Evolutionary conservation across 345 rosid genomes (phyloP).

Genomic region (Lumnitzera littorea): DNA sequence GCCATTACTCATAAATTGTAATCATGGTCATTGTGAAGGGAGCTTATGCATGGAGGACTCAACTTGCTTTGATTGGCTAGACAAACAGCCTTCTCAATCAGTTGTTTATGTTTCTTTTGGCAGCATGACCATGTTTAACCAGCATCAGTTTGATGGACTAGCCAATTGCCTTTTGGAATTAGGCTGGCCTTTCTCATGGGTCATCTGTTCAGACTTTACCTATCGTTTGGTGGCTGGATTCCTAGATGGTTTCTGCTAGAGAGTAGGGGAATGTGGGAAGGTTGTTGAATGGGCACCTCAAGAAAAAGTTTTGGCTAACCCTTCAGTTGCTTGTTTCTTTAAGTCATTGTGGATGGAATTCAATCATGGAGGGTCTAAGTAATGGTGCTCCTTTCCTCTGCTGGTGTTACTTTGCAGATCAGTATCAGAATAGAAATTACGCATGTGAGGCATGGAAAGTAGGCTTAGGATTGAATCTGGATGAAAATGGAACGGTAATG

Average conservation of each 20-base stretch:
- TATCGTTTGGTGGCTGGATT: neutral
- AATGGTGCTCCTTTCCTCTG: constrained; percentile 31
- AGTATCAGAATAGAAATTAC: constrained; percentile 21
- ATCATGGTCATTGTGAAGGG: neutral
- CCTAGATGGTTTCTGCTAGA: constrained; percentile 17
- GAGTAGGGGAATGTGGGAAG: constrained; percentile 3
- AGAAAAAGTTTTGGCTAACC: constrained; percentile 25
- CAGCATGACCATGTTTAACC: constrained; percentile 13
- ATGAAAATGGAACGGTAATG: neutral
- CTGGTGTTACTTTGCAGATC: constrained; percentile 28
- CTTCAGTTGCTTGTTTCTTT: constrained; percentile 23
- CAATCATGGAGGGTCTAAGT: constrained; percentile 22
- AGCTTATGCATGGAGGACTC: constrained; percentile 24
- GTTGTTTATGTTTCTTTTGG: constrained; percentile 52
- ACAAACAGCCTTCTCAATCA: constrained; percentile 22
- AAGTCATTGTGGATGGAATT: constrained; percentile 37
- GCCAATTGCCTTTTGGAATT: constrained; percentile 28
- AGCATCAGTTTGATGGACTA: constrained; percentile 32
- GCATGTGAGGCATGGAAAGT: constrained; percentile 15
- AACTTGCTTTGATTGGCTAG: constrained; percentile 37
- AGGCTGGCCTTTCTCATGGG: constrained; percentile 29
- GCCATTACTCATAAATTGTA: constrained; percentile 13
- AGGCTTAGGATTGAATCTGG: neutral
- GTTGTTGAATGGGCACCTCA: constrained; percentile 27
- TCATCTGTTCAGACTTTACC: constrained; percentile 17